Base-by-base conservation (phyloP, 2,329 filamentous ascomycete genomes). In the Paramyrothecium sp. region DNA sequence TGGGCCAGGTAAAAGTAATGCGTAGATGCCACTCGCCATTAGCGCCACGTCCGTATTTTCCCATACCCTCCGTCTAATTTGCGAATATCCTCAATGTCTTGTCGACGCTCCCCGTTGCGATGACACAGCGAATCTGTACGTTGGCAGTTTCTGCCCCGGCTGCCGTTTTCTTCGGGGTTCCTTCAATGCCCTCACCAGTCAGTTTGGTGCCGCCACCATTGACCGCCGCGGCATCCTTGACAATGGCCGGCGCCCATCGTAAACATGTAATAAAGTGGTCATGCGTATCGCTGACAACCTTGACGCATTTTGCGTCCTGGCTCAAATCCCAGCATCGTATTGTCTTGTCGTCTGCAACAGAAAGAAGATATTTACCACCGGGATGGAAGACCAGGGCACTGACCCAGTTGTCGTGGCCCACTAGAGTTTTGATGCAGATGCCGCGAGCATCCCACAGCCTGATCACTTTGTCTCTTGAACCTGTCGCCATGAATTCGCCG, bases 391-490 rank as follows among this genome's bases (percentile, higher is more conserved):
- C 86, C 7, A 97, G 75, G 1, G 84, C 89, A 30, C 91, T 87
- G 10, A 98, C 86, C 94, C 94, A 98, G 71, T 97, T 97, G 71
- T 97, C 94, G 70, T 97, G 94, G 2, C 94, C 94, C 1, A 87
- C 77, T 2, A 98, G 79, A 0, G 90, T 95, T 71, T 92, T 94
- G 69, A 97, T 87, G 61, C 91, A 85, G 12, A 89, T 92, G 34
- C 94, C 94, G 55, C 92, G 85, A 12, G 88, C 83, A 70, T 96
- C 91, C 92, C 92, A 97, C 7, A 98, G 77, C 66, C 88, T 88
- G 69, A 98, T 96, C 0, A 88, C 89, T 78, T 97, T 97, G 73
- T 97, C 94, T 71, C 94, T 82, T 10, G 89, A 90, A 11, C 92
- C 94, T 0, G 93, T 97, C 0, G 93, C 94, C 70, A 97, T 84